phyloP scores from a whole-genome alignment of 31 red algal genomes.

The Endocladia muricata region DNA sequence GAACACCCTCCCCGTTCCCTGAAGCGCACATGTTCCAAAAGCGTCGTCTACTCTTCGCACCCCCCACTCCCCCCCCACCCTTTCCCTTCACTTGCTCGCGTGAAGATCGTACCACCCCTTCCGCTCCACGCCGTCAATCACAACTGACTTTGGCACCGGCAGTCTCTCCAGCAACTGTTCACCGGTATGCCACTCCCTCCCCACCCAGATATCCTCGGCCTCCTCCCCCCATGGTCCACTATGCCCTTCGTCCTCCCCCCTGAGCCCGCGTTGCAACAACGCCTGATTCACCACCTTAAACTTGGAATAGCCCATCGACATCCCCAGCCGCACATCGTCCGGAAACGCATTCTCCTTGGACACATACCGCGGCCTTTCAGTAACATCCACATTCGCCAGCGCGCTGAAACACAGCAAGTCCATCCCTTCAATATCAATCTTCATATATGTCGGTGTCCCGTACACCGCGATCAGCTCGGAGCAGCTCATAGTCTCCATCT shows the following conservation, averaged over 20 bases:
- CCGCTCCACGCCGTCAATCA: not conserved
- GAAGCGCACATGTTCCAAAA: too few species aligned
- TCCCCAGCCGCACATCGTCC: conserved; percentile 10
- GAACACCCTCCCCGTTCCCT: too few species aligned
- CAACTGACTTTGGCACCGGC: conserved; percentile 16
- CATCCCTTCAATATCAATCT: conserved; percentile 78
- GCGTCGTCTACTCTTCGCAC: too few species aligned
- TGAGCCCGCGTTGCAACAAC: not conserved
- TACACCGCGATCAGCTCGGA: conserved; percentile 38
- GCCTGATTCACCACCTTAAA: conserved; percentile 67
- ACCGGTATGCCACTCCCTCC: conserved; percentile 30
- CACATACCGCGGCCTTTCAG: conserved; percentile 40
- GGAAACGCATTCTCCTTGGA: conserved; percentile 55
- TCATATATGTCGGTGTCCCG: conserved; percentile 51
- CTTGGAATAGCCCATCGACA: conserved; percentile 31
- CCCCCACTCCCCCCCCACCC: not conserved
- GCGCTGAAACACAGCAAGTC: conserved; percentile 50
- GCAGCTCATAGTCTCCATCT: conserved; percentile 41
- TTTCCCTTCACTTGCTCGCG: conserved; percentile 18
- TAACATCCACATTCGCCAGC: conserved; percentile 9
- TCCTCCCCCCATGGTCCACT: conserved; percentile 66
- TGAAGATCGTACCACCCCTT: conserved; percentile 63
- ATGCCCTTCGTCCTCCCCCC: conserved; percentile 20
- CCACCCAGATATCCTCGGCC: conserved; percentile 30
- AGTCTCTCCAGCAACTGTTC: conserved; percentile 34